Conservation (phyloP, 768 basidiomycete genomes). For the Crassisporium funariophilum region DNA sequence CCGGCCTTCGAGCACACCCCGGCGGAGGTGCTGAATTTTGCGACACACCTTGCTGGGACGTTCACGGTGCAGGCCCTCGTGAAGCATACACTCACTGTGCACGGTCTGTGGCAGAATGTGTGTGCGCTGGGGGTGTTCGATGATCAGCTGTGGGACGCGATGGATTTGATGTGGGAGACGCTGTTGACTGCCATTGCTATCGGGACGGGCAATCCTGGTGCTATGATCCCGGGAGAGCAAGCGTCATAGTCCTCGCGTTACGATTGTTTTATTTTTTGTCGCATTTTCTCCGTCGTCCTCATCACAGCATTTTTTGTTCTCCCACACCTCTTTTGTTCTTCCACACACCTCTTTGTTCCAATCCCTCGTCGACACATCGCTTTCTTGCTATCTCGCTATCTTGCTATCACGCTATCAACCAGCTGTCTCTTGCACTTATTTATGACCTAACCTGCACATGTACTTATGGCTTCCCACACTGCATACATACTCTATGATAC, state of each 20-base stretch:
- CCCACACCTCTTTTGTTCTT: too few relatives aligned
- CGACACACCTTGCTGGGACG: slow-evolving; percentile 37
- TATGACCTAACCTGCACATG: too few relatives aligned
- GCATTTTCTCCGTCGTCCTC: too few relatives aligned
- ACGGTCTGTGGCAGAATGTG: slow-evolving; percentile 74
- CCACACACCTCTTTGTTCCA: too few relatives aligned
- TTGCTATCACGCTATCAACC: too few relatives aligned
- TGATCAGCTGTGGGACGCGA: slow-evolving; percentile 62
- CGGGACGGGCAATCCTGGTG: slow-evolving; percentile 40
- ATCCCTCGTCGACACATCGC: too few relatives aligned
- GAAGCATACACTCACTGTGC: slow-evolving; percentile 47
- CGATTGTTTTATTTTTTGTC: too few relatives aligned
- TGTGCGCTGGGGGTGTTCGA: slow-evolving; percentile 72
- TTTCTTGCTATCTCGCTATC: too few relatives aligned
- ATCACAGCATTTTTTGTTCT: too few relatives aligned
- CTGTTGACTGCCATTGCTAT: slow-evolving; percentile 62
- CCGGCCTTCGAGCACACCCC: slow-evolving; percentile 28
- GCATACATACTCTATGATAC: too few relatives aligned
- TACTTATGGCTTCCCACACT: too few relatives aligned
- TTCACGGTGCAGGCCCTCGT: slow-evolving; percentile 51
- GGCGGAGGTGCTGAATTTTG: slow-evolving; percentile 26
- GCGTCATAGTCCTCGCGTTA: neutral
- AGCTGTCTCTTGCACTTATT: too few relatives aligned
- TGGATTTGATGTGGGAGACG: slow-evolving; percentile 71
- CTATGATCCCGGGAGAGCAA: slow-evolving; percentile 15